Base-by-base conservation (phyloP, 257 asterid genomes). In the Euphrasia confusa region DNA sequence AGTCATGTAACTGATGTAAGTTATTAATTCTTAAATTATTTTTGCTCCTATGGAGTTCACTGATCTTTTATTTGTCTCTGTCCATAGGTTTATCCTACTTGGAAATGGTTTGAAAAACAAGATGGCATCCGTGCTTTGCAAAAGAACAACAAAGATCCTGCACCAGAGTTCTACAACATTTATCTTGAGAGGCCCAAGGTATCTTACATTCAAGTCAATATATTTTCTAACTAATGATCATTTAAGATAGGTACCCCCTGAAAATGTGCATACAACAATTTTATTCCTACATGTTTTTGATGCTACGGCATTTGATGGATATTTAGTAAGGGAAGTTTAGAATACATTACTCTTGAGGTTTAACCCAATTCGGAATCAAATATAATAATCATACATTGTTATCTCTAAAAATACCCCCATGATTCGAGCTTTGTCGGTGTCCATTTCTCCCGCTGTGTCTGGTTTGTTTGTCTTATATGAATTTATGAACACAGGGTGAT, bases 61-160 rank as follows among this genome's bases (percentile, higher is more conserved):
- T 58, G 70, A 75, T 54, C 28, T 11, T 53, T 42, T 37, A 11
- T 60, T 67, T 26, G 58, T 67, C 60, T 72, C 7, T 54, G 58
- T 54, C 17, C 56, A 33, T 71, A 93, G 99, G 97, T 93, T 68
- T 93, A 93, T 82, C 99, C 99, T 44, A 82, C 97, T 17, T 93
- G 99, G 99, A 93, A 89, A 76, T 93, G 99, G 99, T 87, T 79
- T 73, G 99, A 93, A 77, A 93, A 93, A 72, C 99, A 93, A 83
- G 99, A 93, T 66, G 99, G 99, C 56, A 93, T 93, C 68, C 96
- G 95, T 60, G 80, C 96, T 72, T 74, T 93, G 81, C 99, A 93
- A 74, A 89, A 84, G 77, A 89, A 89, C 71, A 85, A 75, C 69
- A 83, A 87, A 39, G 99, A 93, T 72, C 95, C 97, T 54, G 97